Base-by-base conservation (phyloP, 805 yeast species). In the Jamesozyma piceae region DNA sequence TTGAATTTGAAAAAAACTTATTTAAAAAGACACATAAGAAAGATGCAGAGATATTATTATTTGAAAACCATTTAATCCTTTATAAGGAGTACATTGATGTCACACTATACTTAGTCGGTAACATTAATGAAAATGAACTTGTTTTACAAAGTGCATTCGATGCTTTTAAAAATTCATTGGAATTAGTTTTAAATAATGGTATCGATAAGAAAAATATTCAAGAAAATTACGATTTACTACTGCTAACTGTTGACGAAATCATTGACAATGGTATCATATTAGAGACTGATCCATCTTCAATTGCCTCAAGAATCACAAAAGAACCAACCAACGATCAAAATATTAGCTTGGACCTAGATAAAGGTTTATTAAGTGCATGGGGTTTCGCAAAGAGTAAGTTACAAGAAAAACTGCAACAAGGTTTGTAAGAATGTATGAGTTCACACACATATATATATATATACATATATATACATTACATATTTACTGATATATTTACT, bases 201-300 rank as follows among this genome's bases (percentile, higher is more conserved):
- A 68, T 89, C 48, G 97, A 92, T 64, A 85, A 80, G 61, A 73
- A 79, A 50, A 75, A 89, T 3, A 67, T 90, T 37, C 74, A 80
- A 54, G 95, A 85, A 50, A 77, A 81, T 60, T 92, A 82, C 60
- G 98, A 92, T 64, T 72, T 85, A 71, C 82, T 88, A 31, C 71
- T 86, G 35, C 73, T 92, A 61, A 85, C 94, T 3, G 75, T 89
- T 35, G 98, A 92, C 63, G 97, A 92, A 65, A 74, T 94, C 9
- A 71, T 92, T 39, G 98, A 92, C 60, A 95, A 89, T 59, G 98
- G 97, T 33, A 78, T 92, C 49, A 78, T 92, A 43, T 72, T 92
- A 52, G 97, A 92, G 63, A 82, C 88, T 22, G 97, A 92, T 56
- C 79, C 95, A 4, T 77, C 82, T 29, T 78, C 85, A 34, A 84